Conservation (phyloP, 805 yeast species). For the Cyberlindnera euphorbiae region DNA sequence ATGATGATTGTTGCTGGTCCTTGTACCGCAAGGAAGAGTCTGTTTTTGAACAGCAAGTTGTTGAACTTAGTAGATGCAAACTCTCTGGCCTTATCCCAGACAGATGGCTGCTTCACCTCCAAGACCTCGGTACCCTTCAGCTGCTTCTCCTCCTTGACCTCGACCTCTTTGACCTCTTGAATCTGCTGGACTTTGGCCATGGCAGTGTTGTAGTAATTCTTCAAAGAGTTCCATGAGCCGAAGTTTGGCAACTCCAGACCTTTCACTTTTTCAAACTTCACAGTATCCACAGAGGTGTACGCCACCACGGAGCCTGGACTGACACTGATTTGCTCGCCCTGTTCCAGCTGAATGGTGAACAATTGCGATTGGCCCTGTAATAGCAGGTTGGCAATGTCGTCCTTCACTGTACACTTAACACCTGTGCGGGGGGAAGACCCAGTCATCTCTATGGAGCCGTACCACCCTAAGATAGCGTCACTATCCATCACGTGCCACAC, state of each 20-base stretch:
- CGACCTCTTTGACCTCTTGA: conserved; percentile 11
- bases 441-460: too few relatives aligned
- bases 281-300: conserved; percentile 9
- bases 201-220: conserved; percentile 1
- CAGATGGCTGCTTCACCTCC: conserved; percentile 1
- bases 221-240: conserved; percentile 10
- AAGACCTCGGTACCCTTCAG: conserved; percentile 2
- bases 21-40: conserved; percentile 21
- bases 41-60: conserved; percentile 16
- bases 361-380: conserved; percentile 29
- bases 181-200: conserved; percentile 1
- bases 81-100: conserved; percentile 10
- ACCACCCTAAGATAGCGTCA: conserved; percentile 17
- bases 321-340: conserved; percentile 22
- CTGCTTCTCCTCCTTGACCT: too few relatives aligned
- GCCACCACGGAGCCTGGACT: conserved; percentile 17
- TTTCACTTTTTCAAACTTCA: conserved; percentile 8
- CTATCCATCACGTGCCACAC: conserved; percentile 16
- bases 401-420: neutral
- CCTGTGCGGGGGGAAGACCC: neutral
- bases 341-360: conserved; percentile 21
- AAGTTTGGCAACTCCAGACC: conserved; percentile 10
- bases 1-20: conserved; percentile 31
- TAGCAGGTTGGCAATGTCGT: conserved; percentile 24
- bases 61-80: conserved; percentile 13